A percentile compares a stretch with the other conserved stretches of the same genome.
Conservation (phyloP, 306 rosid species). For the Senna siamea region DNA sequence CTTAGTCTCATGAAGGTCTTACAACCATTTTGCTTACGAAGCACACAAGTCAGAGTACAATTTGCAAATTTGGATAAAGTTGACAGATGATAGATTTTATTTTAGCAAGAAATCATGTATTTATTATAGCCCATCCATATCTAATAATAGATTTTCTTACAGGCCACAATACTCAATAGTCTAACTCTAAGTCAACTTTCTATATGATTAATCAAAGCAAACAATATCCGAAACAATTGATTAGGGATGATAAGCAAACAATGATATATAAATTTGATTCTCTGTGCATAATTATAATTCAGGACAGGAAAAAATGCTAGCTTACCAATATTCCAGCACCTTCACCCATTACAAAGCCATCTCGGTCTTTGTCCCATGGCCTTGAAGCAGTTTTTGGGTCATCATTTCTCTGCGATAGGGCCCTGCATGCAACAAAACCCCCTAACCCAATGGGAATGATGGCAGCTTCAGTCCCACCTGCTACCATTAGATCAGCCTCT, state of each 20-base stretch:
- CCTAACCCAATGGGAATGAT: slow-evolving; percentile 93
- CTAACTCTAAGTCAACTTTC: slow-evolving; percentile 3
- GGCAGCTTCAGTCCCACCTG: slow-evolving; percentile 99
- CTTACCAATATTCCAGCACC: slow-evolving; percentile 96
- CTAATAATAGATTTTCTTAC: not conserved
- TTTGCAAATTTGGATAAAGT: not conserved
- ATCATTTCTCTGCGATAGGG: slow-evolving; percentile 93
- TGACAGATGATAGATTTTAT: not conserved
- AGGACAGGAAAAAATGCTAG: slow-evolving; percentile 22
- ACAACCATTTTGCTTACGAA: slow-evolving; percentile 6
- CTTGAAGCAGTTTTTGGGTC: slow-evolving; percentile 98
- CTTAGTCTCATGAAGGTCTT: not conserved
- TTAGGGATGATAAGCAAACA: not conserved
- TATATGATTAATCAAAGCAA: not conserved
- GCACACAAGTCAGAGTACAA: not conserved
- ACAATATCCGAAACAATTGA: not conserved
- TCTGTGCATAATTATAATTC: not conserved
- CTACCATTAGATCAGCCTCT: slow-evolving; percentile 95
- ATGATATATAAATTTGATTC: not conserved
- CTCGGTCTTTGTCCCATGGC: slow-evolving; percentile 98
- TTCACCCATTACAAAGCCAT: slow-evolving; percentile 99
- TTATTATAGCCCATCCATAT: not conserved
- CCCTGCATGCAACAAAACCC: slow-evolving; percentile 97
- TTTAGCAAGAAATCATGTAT: not conserved
- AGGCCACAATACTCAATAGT: slow-evolving; percentile 19